Base-by-base conservation (phyloP, 2,329 filamentous ascomycete species). In the Keithomyces neogunnii region DNA sequence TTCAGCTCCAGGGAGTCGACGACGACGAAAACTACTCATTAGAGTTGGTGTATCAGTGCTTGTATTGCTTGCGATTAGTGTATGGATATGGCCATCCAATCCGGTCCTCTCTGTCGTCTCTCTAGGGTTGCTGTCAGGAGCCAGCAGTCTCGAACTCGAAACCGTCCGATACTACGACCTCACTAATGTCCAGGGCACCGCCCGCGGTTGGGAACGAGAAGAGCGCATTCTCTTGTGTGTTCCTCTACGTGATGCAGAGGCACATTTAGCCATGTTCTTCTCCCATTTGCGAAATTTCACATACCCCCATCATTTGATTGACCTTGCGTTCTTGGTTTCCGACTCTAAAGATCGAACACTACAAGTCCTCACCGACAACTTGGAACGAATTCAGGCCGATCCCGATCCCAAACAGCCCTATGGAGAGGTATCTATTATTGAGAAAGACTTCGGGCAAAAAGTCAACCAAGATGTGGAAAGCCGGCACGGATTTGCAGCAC, bases 381-480 rank as follows among this genome's bases (percentile, higher is more conserved):
- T 99, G 49, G 81, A 89, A 59, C 81, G 84, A 40, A 78, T 96
- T 11, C 93, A 99, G 70, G 82, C 81, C 29, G 81, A 93, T 55
- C 76, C 84, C 28, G 88, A 96, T 60, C 82, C 85, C 9, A 85
- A 83, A 60, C 85, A 91, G 69, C 84, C 86, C 13, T 99, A 91
- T 64, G 93, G 93, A 54, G 93, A 99, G 72, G 93, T 99, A 53
- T 96, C 89, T 1, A 93, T 99, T 54, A 91, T 99, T 58, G 89
- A 97, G 71, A 99, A 99, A 72, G 92, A 99, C 68, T 99, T 99
- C 73, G 93, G 93, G 3, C 93, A 99, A 67, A 92, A 92, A 66
- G 93, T 99, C 54, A 89, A 95, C 57, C 93, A 99, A 70, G 92
- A 99, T 70, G 90, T 97, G 30, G 93, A 99, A 72, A 96, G 89